Evolutionary conservation across 352 stramenopile species (phyloP), one percentile per base, ranked within the genome.

Genomic region (Pythium brassicae): DNA sequence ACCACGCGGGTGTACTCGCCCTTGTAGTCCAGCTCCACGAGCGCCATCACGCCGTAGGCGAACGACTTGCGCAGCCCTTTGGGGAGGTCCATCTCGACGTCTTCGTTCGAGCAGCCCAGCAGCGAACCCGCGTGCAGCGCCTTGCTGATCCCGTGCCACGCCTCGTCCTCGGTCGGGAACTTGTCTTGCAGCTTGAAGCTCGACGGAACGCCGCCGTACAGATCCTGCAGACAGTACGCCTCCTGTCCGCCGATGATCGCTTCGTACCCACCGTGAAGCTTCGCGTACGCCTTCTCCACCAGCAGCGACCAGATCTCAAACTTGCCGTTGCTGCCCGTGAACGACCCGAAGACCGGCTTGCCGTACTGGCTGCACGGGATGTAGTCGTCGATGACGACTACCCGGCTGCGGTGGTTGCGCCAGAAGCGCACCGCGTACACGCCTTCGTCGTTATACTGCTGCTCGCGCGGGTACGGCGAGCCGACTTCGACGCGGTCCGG

Each of bases 231-330:
- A 23, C 66, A 79, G 40, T 86, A 86, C 2, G 74, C 61, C 39
- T 94, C 84, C 56, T 94, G 86, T 14, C 92, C 93, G 44, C 92
- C 89, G 20, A 95, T 74, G 46, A 98, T 90, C 5, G 72, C 67
- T 40, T 92, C 84, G 66, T 98, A 98, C 27, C 78, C 87, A 34
- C 92, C 92, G 63, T 94, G 86, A 29, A 96, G 80, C 59, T 98
- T 98, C 1, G 94, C 91, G 65, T 97, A 98, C n/a, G 92, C 92
- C 62, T 98, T 98, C 65, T 98, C 94, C 19, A 98, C 63, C 22
- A 98, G 71, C 46, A 97, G 55, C 15, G 90, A 91, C 94, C 92
- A 98, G 47, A 98, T 86, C 67, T 98, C 92, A 66, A 92, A 92
- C 63, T 91, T 91, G 40, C 65, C 77, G 53, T 84, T 86, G 63